phyloP scores from a whole-genome alignment of 169 alveolate species.

The Blepharisma undulans region DNA sequence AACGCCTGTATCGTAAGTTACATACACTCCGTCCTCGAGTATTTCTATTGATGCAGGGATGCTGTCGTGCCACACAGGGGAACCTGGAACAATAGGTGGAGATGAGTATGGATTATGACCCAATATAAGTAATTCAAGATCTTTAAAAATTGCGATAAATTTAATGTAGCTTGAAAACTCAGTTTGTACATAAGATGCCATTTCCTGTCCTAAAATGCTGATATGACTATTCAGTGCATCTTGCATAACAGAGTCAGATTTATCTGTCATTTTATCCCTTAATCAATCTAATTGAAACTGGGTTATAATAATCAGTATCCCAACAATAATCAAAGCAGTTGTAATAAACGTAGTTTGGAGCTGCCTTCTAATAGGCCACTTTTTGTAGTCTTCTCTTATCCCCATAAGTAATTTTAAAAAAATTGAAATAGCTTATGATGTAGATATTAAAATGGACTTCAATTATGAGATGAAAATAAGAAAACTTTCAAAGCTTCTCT shows the following conservation, averaged over 20 bases:
- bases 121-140: not conserved
- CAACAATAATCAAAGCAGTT: not conserved
- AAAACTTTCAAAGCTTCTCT: not conserved
- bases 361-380: slow-evolving; percentile 16
- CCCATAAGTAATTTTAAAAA: not conserved
- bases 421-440: not conserved
- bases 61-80: not conserved
- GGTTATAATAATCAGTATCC: not conserved
- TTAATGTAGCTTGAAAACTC: not conserved
- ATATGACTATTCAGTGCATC: not conserved
- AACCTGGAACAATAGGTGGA: not conserved
- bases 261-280: not conserved
- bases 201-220: not conserved
- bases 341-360: not conserved
- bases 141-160: not conserved
- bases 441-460: not conserved
- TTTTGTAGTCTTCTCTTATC: not conserved
- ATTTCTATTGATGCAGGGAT: not conserved
- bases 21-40: not conserved
- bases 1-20: not conserved
- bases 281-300: slow-evolving; percentile 2
- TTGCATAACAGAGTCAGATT: not conserved
- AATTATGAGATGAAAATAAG: not conserved
- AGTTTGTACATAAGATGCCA: not conserved
- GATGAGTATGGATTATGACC: not conserved